These are phyloP conservation scores for Xerocomellus chrysenteron DNA, from an alignment of 768 basidiomycete genomes.

Conservation along the genomic window DNA sequence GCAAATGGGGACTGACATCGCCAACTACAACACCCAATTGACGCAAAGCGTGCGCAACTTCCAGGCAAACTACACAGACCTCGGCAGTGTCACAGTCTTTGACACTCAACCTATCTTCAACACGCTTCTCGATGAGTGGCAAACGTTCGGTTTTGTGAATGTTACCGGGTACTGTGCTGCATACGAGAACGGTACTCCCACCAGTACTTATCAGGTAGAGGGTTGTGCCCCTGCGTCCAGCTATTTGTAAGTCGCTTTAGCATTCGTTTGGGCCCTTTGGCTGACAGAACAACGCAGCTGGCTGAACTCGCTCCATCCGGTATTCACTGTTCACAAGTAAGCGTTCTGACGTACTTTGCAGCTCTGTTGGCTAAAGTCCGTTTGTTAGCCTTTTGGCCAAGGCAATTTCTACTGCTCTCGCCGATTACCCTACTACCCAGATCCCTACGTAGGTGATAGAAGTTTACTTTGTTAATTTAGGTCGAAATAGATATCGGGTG, in stretches of 20 bases:
- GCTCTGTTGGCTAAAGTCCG: neutral
- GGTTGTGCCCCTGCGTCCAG: conserved; percentile 63
- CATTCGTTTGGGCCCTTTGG: neutral
- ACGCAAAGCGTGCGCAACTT: conserved; percentile 38
- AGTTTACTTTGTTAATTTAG: neutral
- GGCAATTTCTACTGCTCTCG: conserved; percentile 46
- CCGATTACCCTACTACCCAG: conserved; percentile 28
- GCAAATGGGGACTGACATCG: conserved; percentile 36
- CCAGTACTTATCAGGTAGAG: conserved; percentile 49
- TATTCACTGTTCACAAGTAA: no score
- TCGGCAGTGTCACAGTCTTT: conserved; percentile 49
- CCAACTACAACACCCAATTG: conserved; percentile 53
- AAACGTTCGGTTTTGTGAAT: conserved; percentile 56
- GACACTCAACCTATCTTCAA: conserved; percentile 62
- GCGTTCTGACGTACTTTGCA: neutral
- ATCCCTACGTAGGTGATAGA: conserved; percentile 5
- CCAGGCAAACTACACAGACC: conserved; percentile 38
- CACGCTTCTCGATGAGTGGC: conserved; percentile 50
- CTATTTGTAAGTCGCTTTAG: conserved; percentile 53
- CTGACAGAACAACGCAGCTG: conserved; percentile 39
- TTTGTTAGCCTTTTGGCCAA: conserved; percentile 47
- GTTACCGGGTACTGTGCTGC: conserved; percentile 57
- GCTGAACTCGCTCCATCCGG: conserved; percentile 14
- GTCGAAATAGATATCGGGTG: neutral
- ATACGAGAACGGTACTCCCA: conserved; percentile 57